Evolutionary conservation across 2,329 filamentous ascomycete species (phyloP), one percentile per base, ranked within the genome.

Genomic region (Fusarium sp.): DNA sequence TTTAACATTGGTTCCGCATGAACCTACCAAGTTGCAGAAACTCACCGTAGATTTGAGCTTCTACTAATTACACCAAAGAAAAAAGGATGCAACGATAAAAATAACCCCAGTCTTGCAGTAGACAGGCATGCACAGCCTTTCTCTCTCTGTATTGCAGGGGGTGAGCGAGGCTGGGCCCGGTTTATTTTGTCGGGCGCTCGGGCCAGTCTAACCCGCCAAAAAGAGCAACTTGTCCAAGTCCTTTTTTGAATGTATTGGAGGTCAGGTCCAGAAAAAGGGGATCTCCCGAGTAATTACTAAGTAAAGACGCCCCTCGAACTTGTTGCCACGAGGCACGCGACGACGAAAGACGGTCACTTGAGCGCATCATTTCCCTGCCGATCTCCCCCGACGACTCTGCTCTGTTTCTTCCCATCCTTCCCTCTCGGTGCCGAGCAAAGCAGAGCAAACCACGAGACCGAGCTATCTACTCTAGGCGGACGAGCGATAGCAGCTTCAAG

Each of bases 121-220:
- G 12, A 8, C 31, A 36, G 53, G 31, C 22, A 24, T 36, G 33
- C 53, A 57, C 33, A 57, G 53, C 53, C 53, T 57, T 22, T 42
- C 16, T 56, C 17, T 22, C 16, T n/a, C n/a, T 40, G 51, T 38
- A 44, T 53, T 51, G 11, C 69, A 66, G 36, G 60, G 57, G 40
- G 31, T 57, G 62, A 40, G 22, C 46, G 36, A 70, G 57, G 57
- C 46, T 69, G 62, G 57, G 57, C 58, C 61, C 53, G 49, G 64
- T 64, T 78, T 75, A 72, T 79, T 79, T 75, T 78, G 77, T 78
- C 79, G 46, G 70, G 69, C 74, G 75, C 75, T 75, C 74, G 76
- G 77, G 49, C 79, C 79, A 80, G 72, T 67, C 67, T 64, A 75
- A 60, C 66, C 69, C 66, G 66, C 73, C 72, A 69, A 72, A 75